phyloP scores from a whole-genome alignment of 2,329 filamentous ascomycete genomes.

The Pseudocercospora cruenta region DNA sequence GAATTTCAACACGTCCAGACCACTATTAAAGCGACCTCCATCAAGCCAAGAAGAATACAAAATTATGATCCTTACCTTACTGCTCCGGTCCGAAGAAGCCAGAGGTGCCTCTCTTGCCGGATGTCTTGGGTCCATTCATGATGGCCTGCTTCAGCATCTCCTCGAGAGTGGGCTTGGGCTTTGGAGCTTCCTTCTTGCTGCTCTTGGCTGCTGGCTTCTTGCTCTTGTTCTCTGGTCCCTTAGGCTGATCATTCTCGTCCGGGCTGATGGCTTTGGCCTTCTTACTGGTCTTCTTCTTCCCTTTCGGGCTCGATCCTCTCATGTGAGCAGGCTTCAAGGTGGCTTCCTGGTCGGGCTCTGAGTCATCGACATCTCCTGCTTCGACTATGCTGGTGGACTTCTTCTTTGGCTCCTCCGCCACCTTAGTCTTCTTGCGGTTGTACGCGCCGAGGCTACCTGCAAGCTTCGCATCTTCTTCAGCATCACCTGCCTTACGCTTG shows the following conservation, averaged over 20 bases:
- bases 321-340: neutral
- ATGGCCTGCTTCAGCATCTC: neutral
- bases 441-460: neutral
- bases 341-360: neutral
- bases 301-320: neutral
- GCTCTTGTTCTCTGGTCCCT: neutral
- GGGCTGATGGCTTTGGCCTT: neutral
- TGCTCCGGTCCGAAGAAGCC: slow-evolving; percentile 2
- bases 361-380: neutral
- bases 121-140: neutral
- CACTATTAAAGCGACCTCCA: neutral
- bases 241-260: neutral
- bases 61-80: neutral
- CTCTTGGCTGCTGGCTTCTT: neutral
- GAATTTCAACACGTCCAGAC: neutral
- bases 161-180: neutral
- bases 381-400: neutral
- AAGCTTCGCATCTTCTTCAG: neutral
- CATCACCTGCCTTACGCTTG: neutral
- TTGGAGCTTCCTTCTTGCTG: neutral
- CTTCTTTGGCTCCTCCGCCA: neutral
- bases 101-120: neutral
- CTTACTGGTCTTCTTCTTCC: neutral
- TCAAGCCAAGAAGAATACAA: neutral
- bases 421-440: neutral